Evolutionary conservation across 2,329 filamentous ascomycete genomes (phyloP).

Genomic region (Penicillium capsulatum): DNA sequence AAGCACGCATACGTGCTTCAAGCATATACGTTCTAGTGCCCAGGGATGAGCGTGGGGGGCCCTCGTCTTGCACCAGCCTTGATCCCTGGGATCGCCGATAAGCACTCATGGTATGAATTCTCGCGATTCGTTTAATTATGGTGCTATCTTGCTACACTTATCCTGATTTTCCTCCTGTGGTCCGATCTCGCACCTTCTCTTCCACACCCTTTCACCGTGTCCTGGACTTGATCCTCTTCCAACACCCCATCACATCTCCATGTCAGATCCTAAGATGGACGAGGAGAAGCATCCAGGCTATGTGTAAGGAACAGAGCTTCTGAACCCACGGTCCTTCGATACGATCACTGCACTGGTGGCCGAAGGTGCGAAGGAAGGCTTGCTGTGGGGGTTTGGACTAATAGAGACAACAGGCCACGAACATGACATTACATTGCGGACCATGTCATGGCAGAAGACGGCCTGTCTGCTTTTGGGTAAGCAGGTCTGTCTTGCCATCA

Average conservation of each 20-base stretch:
- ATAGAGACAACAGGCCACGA: slow-evolving; percentile 13
- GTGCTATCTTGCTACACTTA: no score
- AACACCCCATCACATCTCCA: no score
- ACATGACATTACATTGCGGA: slow-evolving; percentile 50
- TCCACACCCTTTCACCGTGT: no score
- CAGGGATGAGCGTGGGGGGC: no score
- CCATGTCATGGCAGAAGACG: slow-evolving; percentile 52
- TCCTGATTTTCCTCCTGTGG: no score
- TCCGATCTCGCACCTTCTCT: no score
- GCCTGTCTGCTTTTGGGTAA: slow-evolving; percentile 48
- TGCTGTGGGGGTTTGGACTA: not conserved
- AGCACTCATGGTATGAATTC: not conserved
- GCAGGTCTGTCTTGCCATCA: slow-evolving; percentile 51
- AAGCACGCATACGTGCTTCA: no score
- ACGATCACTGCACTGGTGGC: slow-evolving; percentile 20
- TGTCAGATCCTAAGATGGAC: not conserved
- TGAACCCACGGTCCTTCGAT: slow-evolving; percentile 13
- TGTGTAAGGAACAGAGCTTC: slow-evolving; percentile 7
- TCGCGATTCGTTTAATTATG: slow-evolving; percentile 20
- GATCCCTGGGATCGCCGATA: no score
- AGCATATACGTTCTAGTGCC: no score
- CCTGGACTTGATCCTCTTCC: no score
- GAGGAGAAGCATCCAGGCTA: slow-evolving; percentile 15
- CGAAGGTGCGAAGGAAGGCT: slow-evolving; percentile 10
- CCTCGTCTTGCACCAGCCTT: no score